These are phyloP conservation scores for Mycena indigotica DNA, from an alignment of 768 basidiomycete species.

Conservation along the genomic window DNA sequence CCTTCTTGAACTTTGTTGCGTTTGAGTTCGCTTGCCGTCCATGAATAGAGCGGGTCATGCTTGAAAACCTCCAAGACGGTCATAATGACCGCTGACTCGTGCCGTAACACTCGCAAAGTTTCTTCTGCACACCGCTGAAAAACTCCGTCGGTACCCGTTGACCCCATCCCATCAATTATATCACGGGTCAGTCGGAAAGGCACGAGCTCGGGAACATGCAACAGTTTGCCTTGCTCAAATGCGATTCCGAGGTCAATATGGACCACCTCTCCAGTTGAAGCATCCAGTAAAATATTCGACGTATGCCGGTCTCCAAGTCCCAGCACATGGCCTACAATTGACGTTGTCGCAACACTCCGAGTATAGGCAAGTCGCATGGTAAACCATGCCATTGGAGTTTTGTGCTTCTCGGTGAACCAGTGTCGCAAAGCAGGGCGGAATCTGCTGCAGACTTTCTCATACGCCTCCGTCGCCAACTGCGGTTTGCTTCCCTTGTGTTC, in stretches of 20 bases:
- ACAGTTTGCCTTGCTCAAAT: constrained; percentile 91
- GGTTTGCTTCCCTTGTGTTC: constrained; percentile 32
- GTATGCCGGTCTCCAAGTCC: constrained; percentile 93
- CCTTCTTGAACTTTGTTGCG: constrained; percentile 62
- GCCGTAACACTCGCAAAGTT: constrained; percentile 86
- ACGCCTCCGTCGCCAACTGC: constrained; percentile 28
- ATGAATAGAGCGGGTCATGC: constrained; percentile 91
- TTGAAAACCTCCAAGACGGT: constrained; percentile 97
- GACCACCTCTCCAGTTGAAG: constrained; percentile 79
- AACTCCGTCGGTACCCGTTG: constrained; percentile 87
- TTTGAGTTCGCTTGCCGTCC: constrained; percentile 82
- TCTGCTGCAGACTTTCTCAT: constrained; percentile 41
- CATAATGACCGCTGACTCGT: constrained; percentile 83
- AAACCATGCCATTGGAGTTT: constrained; percentile 89
- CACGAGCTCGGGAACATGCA: constrained; percentile 82
- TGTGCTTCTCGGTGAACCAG: constrained; percentile 90
- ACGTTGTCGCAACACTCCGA: constrained; percentile 90
- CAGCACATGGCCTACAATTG: constrained; percentile 90
- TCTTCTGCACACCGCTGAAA: constrained; percentile 96
- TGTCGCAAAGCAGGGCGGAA: constrained; percentile 91
- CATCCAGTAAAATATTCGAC: constrained; percentile 90
- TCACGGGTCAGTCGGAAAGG: constrained; percentile 95
- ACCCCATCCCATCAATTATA: constrained; percentile 93
- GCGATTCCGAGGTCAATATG: constrained; percentile 97
- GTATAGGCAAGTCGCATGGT: constrained; percentile 86